Evolutionary conservation across 768 basidiomycete species (phyloP).

Genomic region (Cyclocybe aegerita): DNA sequence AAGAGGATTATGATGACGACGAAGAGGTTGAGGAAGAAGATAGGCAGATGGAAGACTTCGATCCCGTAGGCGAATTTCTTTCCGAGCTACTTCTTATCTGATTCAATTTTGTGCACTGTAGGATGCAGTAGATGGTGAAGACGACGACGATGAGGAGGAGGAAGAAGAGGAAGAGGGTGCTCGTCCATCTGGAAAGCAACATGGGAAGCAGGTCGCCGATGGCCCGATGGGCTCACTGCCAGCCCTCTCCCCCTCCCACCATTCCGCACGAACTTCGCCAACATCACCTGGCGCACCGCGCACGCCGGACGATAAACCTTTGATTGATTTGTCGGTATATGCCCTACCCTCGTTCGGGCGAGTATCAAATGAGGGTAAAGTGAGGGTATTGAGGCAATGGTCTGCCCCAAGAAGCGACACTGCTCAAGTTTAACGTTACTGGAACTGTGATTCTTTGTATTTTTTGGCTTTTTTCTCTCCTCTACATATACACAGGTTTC

Average conservation of each 20-base stretch:
- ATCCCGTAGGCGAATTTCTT: conserved; percentile 51
- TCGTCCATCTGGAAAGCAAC: conserved; percentile 26
- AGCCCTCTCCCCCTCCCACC: conserved; percentile 39
- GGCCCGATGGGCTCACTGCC: conserved; percentile 17
- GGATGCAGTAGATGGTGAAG: conserved; percentile 52
- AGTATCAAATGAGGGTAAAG: conserved; percentile 35
- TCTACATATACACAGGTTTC: conserved; percentile 13
- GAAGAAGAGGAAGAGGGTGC: conserved; percentile 61
- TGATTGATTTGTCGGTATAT: conserved; percentile 25
- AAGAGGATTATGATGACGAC: conserved; percentile 60
- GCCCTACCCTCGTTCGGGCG: conserved; percentile 27
- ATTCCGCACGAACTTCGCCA: conserved; percentile 52
- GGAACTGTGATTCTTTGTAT: conserved; percentile 11
- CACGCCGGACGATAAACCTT: conserved; percentile 41
- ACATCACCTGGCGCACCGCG: conserved; percentile 45
- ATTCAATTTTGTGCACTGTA: conserved; percentile 17
- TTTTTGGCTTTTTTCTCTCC: conserved; percentile 10
- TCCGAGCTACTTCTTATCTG: conserved; percentile 4
- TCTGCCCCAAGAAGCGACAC: conserved; percentile 31
- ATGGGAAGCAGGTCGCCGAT: conserved; percentile 11
- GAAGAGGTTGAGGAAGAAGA: conserved; percentile 75
- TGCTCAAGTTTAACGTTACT: conserved; percentile 34
- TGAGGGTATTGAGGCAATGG: conserved; percentile 55
- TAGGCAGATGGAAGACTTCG: conserved; percentile 85
- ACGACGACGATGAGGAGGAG: conserved; percentile 61